phyloP scores from a whole-genome alignment of 2,329 filamentous ascomycete species.

The Fusarium sp. region DNA sequence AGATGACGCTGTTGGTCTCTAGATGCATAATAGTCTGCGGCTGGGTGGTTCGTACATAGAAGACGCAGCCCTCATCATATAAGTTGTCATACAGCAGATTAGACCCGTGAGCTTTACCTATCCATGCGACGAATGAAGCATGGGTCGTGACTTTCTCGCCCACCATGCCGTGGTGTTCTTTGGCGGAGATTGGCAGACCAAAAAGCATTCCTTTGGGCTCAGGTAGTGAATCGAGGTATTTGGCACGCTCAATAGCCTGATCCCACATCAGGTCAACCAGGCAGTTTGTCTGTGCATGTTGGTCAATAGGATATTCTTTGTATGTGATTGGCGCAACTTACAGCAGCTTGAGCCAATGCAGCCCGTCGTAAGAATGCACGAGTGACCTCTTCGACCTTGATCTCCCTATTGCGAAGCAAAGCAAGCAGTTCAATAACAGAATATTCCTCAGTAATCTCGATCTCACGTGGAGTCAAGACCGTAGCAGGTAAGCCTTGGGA shows the following conservation, averaged over 20 bases:
- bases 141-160: slow-evolving; percentile 49
- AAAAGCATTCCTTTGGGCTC: slow-evolving; percentile 54
- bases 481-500: slow-evolving; percentile 43
- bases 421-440: slow-evolving; percentile 42
- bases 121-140: slow-evolving; percentile 52
- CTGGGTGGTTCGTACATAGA: slow-evolving; percentile 77
- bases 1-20: slow-evolving; percentile 75
- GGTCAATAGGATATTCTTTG: neutral
- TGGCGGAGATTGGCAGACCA: slow-evolving; percentile 55
- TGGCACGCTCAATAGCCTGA: slow-evolving; percentile 53
- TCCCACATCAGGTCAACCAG: slow-evolving; percentile 55
- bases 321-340: neutral
- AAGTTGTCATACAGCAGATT: slow-evolving; percentile 52
- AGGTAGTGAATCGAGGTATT: slow-evolving; percentile 52
- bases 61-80: slow-evolving; percentile 51
- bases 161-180: slow-evolving; percentile 56
- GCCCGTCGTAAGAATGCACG: slow-evolving; percentile 48
- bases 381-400: slow-evolving; percentile 49
- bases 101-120: slow-evolving; percentile 53
- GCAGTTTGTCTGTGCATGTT: slow-evolving; percentile 50
- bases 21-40: slow-evolving; percentile 70
- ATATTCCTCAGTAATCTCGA: slow-evolving; percentile 51
- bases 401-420: slow-evolving; percentile 35
- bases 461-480: slow-evolving; percentile 46
- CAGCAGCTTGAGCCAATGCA: slow-evolving; percentile 48